phyloP scores from a whole-genome alignment of 306 rosid genomes.

The Sophora flavescens region DNA sequence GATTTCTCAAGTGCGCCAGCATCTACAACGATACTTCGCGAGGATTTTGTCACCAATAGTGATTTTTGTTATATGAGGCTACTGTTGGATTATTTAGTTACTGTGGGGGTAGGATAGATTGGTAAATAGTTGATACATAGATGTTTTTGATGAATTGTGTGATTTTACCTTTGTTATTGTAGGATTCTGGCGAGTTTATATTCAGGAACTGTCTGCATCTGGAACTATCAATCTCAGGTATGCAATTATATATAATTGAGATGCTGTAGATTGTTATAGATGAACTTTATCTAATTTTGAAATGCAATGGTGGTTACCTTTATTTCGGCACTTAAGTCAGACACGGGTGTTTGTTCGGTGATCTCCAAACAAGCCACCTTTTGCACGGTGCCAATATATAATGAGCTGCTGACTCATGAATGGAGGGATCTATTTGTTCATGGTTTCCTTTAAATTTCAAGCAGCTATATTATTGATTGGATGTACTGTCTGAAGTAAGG shows the following conservation, averaged over 20 bases:
- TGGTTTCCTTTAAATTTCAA: constrained; percentile 37
- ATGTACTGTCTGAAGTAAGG: constrained; percentile 22
- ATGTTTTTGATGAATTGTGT: constrained; percentile 27
- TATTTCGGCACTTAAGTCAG: constrained; percentile 59
- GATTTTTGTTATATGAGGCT: constrained; percentile 38
- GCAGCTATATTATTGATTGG: constrained; percentile 35
- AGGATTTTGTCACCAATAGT: constrained; percentile 8
- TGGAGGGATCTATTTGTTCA: constrained; percentile 39
- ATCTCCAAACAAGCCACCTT: constrained; percentile 59
- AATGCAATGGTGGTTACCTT: constrained; percentile 35
- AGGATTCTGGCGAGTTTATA: constrained; percentile 97
- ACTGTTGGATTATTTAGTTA: constrained; percentile 30
- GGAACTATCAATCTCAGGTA: constrained; percentile 99
- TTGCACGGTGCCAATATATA: constrained; percentile 55
- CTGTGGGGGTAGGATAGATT: neutral
- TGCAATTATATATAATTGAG: constrained; percentile 34
- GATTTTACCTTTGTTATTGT: constrained; percentile 45
- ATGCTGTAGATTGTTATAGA: constrained; percentile 12
- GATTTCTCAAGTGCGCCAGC: constrained; percentile 21
- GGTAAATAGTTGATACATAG: neutral
- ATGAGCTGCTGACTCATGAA: constrained; percentile 40
- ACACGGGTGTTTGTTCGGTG: constrained; percentile 64
- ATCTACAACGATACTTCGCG: neutral
- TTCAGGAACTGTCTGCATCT: constrained; percentile 95
- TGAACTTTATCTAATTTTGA: constrained; percentile 17